phyloP scores from a whole-genome alignment of 345 rosid genomes.

The Firmiana major region DNA sequence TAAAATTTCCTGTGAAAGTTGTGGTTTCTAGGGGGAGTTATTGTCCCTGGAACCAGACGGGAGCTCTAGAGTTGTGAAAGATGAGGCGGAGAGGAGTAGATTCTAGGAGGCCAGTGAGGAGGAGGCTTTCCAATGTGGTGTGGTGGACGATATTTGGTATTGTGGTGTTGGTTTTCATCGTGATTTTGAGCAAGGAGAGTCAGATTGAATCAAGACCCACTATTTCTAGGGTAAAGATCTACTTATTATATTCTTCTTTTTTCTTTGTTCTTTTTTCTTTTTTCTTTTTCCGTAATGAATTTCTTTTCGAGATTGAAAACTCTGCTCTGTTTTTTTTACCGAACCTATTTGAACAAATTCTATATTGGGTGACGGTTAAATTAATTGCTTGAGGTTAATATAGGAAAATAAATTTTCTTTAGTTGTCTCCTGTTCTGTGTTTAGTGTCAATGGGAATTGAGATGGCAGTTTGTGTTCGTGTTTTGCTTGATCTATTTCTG shows the following conservation, averaged over 20 bases:
- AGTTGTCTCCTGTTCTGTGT: background rate
- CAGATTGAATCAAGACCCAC: constrained; percentile 59
- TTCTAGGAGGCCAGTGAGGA: constrained; percentile 57
- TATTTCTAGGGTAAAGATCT: constrained; percentile 39
- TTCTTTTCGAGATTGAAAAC: background rate
- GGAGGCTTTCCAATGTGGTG: constrained; percentile 60
- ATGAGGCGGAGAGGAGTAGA: constrained; percentile 74
- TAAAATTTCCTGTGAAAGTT: background rate
- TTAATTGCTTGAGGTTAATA: background rate
- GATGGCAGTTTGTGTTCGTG: background rate
- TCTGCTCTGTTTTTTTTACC: background rate
- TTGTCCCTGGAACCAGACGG: constrained; percentile 14
- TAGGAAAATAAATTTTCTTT: background rate
- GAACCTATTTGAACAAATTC: background rate
- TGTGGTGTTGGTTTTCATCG: constrained; percentile 52
- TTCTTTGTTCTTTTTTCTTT: background rate
- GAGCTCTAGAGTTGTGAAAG: constrained; percentile 16
- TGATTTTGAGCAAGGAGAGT: constrained; percentile 49
- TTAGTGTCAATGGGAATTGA: background rate
- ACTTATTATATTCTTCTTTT: background rate
- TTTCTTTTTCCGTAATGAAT: background rate
- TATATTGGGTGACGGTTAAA: background rate
- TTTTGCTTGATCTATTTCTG: constrained; percentile 1
- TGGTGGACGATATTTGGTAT: constrained; percentile 65
- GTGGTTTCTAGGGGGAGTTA: constrained; percentile 16